Evolutionary conservation across 192 early-diverging fungal genomes (phyloP).

Genomic region (Coemansia sp.): DNA sequence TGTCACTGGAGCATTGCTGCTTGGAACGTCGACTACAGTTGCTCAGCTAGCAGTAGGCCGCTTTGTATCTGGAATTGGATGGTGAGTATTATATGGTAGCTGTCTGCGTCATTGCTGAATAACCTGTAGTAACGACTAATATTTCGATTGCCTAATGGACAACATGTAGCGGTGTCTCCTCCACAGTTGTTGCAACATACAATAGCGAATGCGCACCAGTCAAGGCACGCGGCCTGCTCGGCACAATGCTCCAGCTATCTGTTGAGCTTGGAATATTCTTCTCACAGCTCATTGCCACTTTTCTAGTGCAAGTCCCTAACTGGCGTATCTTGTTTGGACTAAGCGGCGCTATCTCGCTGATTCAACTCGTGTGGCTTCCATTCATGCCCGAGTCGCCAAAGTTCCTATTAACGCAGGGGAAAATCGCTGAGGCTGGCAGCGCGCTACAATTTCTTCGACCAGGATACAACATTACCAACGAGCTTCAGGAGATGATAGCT

Average conservation of each 20-base stretch:
- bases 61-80: constrained; percentile 67
- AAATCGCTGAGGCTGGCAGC: constrained; percentile 49
- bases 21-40: constrained; percentile 58
- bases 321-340: constrained; percentile 74
- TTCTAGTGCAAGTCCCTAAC: constrained; percentile 53
- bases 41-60: constrained; percentile 70
- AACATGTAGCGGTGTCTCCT: constrained; percentile 60
- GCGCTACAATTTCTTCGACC: constrained; percentile 58
- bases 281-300: constrained; percentile 60
- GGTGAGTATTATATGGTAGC: constrained; percentile 15
- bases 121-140: neutral
- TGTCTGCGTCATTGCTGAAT: neutral
- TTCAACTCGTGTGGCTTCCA: constrained; percentile 56
- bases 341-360: constrained; percentile 58
- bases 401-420: constrained; percentile 58
- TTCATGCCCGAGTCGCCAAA: constrained; percentile 76
- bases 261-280: constrained; percentile 77
- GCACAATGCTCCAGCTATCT: constrained; percentile 68
- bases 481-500: constrained; percentile 57
- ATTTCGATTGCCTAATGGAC: neutral
- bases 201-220: constrained; percentile 75
- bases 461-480: constrained; percentile 49
- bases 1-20: constrained; percentile 62
- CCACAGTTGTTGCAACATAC: constrained; percentile 64
- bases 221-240: constrained; percentile 63